Evolutionary conservation across 768 basidiomycete species (phyloP).

Genomic region (Coprinellus micaceus): DNA sequence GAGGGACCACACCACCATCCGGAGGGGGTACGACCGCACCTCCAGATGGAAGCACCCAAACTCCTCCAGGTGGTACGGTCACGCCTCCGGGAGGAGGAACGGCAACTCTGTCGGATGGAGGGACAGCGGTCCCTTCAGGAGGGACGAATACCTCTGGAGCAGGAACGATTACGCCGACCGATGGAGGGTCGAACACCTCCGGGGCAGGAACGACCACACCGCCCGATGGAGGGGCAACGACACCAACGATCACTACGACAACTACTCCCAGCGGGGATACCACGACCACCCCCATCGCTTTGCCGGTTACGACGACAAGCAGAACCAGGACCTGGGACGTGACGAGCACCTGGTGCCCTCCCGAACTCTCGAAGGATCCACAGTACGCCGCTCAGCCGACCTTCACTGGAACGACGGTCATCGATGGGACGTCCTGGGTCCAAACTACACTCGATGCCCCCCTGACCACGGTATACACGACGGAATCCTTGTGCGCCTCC

Average conservation of each 20-base stretch:
- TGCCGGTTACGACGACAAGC: not conserved
- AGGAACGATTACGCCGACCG: too few relatives aligned
- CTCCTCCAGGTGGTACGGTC: too few relatives aligned
- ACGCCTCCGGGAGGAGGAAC: too few relatives aligned
- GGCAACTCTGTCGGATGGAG: too few relatives aligned
- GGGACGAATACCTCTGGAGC: too few relatives aligned
- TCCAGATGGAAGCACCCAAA: too few relatives aligned
- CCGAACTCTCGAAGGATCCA: not conserved
- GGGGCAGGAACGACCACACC: not conserved
- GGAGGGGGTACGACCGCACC: too few relatives aligned
- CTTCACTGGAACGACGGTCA: not conserved
- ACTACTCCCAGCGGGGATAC: not conserved
- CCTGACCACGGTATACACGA: not conserved
- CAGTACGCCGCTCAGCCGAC: too few relatives aligned
- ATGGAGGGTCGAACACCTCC: not conserved
- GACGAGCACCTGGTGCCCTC: not conserved
- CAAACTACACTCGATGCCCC: not conserved
- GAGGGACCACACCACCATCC: too few relatives aligned
- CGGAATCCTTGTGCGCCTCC: not conserved
- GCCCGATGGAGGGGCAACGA: not conserved
- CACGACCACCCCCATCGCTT: not conserved
- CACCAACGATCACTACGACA: not conserved
- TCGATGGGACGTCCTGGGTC: not conserved
- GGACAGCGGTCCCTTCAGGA: too few relatives aligned
- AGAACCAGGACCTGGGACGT: not conserved